phyloP scores from a whole-genome alignment of 2,329 filamentous ascomycete species.

The Scleromitrula shiraiana region DNA sequence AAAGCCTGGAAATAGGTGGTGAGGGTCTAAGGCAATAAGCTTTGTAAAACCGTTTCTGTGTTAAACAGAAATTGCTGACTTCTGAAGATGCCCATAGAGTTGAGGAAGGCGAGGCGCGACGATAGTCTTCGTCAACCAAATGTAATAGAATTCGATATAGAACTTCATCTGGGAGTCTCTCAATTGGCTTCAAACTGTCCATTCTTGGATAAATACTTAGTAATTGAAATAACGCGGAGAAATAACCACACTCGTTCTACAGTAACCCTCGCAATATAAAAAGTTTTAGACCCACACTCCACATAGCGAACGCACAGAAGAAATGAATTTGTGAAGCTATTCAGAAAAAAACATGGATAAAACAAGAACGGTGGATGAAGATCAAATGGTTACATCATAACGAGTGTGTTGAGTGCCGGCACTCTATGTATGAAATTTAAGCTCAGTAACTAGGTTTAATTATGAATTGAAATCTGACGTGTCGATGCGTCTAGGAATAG shows the following conservation, averaged over 20 bases:
- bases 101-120: neutral
- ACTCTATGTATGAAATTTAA: slow-evolving; percentile 5
- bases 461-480: slow-evolving; percentile 11
- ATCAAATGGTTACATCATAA: slow-evolving; percentile 6
- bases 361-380: neutral
- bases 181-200: slow-evolving; percentile 5
- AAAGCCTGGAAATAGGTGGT: slow-evolving; percentile 14
- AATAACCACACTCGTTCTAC: no score
- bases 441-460: slow-evolving; percentile 5
- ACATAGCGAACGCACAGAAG: neutral
- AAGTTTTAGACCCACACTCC: no score
- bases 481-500: slow-evolving; percentile 9
- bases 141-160: slow-evolving; percentile 9
- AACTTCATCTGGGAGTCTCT: slow-evolving; percentile 9
- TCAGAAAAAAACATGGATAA: neutral
- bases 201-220: neutral
- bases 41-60: slow-evolving; percentile 7
- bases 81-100: slow-evolving; percentile 3
- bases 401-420: slow-evolving; percentile 4
- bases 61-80: slow-evolving; percentile 8
- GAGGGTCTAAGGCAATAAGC: slow-evolving; percentile 9
- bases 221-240: neutral
- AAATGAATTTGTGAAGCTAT: slow-evolving; percentile 2
- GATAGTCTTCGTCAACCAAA: slow-evolving; percentile 5
- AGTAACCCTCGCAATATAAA: no score